phyloP scores from a whole-genome alignment of 2,329 filamentous ascomycete genomes.

The Beauveria sp. region DNA sequence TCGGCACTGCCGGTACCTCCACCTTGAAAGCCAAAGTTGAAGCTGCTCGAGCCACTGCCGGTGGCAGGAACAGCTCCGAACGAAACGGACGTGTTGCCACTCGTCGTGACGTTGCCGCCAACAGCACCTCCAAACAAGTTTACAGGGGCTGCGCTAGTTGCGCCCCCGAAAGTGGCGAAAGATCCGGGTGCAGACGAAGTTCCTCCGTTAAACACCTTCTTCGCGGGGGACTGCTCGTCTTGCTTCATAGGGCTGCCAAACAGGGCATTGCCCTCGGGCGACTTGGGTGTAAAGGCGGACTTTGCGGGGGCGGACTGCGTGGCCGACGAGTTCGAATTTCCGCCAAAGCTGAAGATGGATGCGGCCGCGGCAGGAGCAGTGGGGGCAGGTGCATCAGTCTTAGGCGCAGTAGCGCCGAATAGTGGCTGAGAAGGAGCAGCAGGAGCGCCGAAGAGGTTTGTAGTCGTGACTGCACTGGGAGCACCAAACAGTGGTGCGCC shows the following conservation, averaged over 20 bases:
- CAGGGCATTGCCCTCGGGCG: conserved; percentile 22
- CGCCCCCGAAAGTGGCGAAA: conserved; percentile 27
- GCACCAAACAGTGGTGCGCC: conserved; percentile 27
- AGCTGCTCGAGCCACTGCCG: conserved; percentile 15
- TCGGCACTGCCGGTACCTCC: background rate
- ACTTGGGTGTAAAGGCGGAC: conserved; percentile 31
- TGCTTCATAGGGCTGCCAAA: conserved; percentile 40
- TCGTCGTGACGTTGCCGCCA: conserved; percentile 19
- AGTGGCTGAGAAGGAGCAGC: conserved; percentile 18
- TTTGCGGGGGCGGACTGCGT: conserved; percentile 22
- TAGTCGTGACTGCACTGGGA: conserved; percentile 12
- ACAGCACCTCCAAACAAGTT: conserved; percentile 29
- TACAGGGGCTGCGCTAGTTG: conserved; percentile 22
- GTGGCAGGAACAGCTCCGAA: conserved; percentile 26
- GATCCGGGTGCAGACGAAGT: conserved; percentile 20
- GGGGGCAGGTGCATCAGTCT: conserved; percentile 17
- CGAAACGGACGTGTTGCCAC: conserved; percentile 24
- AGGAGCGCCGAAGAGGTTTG: conserved; percentile 24
- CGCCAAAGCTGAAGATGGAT: conserved; percentile 27
- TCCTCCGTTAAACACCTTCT: conserved; percentile 24
- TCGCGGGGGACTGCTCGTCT: conserved; percentile 30
- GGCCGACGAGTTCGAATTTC: conserved; percentile 22
- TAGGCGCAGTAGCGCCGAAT: conserved; percentile 22
- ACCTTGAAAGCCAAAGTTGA: conserved; percentile 27
- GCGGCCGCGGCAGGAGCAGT: conserved; percentile 17